Percentiles rank a stretch among this genome's conserved stretches.
phyloP scores from a whole-genome alignment of 139 green algal genomes.

The Zygnema cylindricum region DNA sequence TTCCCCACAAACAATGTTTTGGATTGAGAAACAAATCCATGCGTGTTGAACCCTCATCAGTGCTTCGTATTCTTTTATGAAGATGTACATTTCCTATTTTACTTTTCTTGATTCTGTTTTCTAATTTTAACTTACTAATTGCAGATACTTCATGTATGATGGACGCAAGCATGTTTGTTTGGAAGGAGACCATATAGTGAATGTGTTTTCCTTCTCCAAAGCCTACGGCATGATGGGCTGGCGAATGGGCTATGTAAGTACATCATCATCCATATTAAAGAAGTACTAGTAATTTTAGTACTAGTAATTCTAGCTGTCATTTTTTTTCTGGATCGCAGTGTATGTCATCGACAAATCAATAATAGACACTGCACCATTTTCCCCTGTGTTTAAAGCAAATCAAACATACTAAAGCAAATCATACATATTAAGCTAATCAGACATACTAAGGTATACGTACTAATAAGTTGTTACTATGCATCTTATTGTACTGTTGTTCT shows the following conservation, averaged over 20 bases:
- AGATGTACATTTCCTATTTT: slow-evolving; percentile 13
- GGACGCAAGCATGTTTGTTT: slow-evolving; percentile 71
- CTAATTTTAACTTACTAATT: background rate
- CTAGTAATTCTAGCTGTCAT: too few species aligned
- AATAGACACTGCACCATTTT: background rate
- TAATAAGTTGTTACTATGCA: too few species aligned
- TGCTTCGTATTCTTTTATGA: too few species aligned
- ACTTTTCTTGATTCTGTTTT: slow-evolving; percentile 3
- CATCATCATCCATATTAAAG: background rate
- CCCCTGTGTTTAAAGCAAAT: too few species aligned
- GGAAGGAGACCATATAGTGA: slow-evolving; percentile 76
- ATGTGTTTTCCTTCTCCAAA: slow-evolving; percentile 90
- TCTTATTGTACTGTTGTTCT: too few species aligned
- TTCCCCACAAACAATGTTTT: too few species aligned
- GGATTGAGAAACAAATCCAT: too few species aligned
- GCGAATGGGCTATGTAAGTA: slow-evolving; percentile 78
- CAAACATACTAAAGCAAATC: too few species aligned
- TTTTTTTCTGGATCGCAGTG: background rate
- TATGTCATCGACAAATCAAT: background rate
- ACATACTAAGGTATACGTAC: too few species aligned
- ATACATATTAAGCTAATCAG: too few species aligned
- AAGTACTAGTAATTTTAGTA: too few species aligned
- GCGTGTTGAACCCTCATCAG: too few species aligned
- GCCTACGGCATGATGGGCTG: slow-evolving; percentile 72
- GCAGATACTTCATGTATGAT: slow-evolving; percentile 81